These are phyloP conservation scores for Hyparrhenia diplandra DNA, from an alignment of 176 grass and related monocot species.

Conservation along the genomic window DNA sequence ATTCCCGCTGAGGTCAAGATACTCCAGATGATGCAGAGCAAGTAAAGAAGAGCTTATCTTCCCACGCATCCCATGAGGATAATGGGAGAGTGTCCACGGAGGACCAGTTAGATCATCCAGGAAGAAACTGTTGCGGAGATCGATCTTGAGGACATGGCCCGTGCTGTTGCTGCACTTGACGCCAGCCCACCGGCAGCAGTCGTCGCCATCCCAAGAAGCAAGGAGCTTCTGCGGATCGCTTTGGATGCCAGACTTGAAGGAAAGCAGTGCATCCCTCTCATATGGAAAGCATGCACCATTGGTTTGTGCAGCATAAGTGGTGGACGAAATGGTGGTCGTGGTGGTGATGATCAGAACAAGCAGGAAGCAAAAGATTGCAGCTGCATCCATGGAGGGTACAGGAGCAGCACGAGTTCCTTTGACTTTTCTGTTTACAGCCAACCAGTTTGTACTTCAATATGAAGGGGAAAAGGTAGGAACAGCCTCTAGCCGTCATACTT, in stretches of 20 bases:
- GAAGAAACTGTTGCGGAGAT: not conserved
- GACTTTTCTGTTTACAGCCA: too few species aligned
- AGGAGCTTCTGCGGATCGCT: not conserved
- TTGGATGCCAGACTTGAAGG: not conserved
- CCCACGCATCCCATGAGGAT: not conserved
- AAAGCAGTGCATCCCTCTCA: too few species aligned
- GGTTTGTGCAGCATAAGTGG: not conserved
- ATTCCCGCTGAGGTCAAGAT: constrained; percentile 39
- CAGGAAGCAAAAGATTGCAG: not conserved
- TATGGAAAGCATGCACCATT: not conserved
- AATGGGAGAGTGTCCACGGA: not conserved
- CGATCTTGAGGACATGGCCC: constrained; percentile 2
- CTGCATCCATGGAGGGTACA: not conserved
- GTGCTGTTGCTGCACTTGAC: constrained; percentile 1
- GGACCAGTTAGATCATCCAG: not conserved
- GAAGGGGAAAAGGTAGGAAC: too few species aligned
- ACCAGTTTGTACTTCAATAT: too few species aligned
- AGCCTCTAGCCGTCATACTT: too few species aligned
- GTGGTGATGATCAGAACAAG: not conserved
- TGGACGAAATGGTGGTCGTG: not conserved
- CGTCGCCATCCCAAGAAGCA: constrained; percentile 1
- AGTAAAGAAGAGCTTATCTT: constrained; percentile 28
- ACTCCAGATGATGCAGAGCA: constrained; percentile 4
- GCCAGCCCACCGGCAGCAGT: constrained; percentile 16
- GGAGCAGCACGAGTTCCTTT: not conserved